Evolutionary conservation across 805 yeast genomes (phyloP).

Genomic region (Saccharomycopsis sp.): DNA sequence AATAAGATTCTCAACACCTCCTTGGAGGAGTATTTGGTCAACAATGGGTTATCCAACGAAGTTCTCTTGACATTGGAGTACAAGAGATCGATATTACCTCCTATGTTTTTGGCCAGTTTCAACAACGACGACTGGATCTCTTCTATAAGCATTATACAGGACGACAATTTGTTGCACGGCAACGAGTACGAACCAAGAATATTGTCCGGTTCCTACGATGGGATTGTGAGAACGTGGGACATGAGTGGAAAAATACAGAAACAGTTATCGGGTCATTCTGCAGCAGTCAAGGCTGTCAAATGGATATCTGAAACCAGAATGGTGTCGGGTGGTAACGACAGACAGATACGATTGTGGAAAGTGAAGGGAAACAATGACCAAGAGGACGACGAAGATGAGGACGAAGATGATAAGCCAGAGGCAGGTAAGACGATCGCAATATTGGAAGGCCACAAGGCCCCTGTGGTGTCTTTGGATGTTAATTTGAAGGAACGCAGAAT

Average conservation of each 20-base stretch:
- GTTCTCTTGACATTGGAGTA: constrained; percentile 75
- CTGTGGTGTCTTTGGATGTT: constrained; percentile 74
- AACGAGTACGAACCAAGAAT: constrained; percentile 44
- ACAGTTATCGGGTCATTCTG: constrained; percentile 83
- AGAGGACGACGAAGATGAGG: constrained; percentile 25
- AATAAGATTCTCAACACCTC: constrained; percentile 76
- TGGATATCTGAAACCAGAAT: constrained; percentile 73
- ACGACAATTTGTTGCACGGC: constrained; percentile 30
- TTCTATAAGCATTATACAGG: constrained; percentile 47
- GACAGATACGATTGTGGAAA: constrained; percentile 85
- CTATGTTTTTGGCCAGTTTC: constrained; percentile 83
- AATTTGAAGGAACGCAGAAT: constrained; percentile 49
- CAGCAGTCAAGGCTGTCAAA: constrained; percentile 74
- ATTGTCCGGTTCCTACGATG: constrained; percentile 89
- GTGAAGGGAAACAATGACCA: constrained; percentile 34
- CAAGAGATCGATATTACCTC: constrained; percentile 89
- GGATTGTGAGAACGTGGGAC: constrained; percentile 86
- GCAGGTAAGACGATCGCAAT: constrained; percentile 77
- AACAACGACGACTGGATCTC: constrained; percentile 96
- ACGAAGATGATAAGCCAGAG: constrained; percentile 44
- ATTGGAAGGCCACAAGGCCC: constrained; percentile 82
- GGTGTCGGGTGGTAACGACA: constrained; percentile 83
- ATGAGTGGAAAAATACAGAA: constrained; percentile 71
- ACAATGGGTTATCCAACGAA: constrained; percentile 78
- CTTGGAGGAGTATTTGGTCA: constrained; percentile 68